Conservation (phyloP, 2,329 filamentous ascomycete species). For the Trichoderma citrinoviride region DNA sequence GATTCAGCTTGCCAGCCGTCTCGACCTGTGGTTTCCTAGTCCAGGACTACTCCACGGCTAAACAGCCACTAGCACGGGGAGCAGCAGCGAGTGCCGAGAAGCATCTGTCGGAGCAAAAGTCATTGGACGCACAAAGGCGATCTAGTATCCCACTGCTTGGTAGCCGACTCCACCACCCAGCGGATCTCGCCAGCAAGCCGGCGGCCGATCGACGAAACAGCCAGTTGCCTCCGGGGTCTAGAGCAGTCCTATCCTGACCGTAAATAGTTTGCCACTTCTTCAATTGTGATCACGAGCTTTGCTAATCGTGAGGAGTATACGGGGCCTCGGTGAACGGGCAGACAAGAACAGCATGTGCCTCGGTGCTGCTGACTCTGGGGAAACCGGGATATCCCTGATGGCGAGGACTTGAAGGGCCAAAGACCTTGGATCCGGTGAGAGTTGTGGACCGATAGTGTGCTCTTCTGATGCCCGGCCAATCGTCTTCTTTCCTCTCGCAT, state of each 20-base stretch:
- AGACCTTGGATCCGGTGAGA: neutral
- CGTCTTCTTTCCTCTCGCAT: neutral
- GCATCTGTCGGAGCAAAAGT: neutral
- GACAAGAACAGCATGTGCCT: neutral
- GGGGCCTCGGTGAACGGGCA: neutral
- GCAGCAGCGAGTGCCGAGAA: slow-evolving; percentile 7
- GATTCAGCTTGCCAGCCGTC: neutral
- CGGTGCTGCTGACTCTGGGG: neutral
- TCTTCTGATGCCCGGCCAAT: neutral
- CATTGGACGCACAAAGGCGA: slow-evolving; percentile 2
- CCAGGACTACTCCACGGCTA: slow-evolving; percentile 3
- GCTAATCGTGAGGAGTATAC: neutral
- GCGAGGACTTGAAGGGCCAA: neutral
- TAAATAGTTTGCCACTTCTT: slow-evolving; percentile 10
- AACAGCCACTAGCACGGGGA: slow-evolving; percentile 8
- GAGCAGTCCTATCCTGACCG: neutral
- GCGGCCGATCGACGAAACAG: slow-evolving; percentile 4
- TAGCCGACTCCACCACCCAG: neutral
- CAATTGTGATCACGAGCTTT: slow-evolving; percentile 3
- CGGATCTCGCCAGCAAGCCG: slow-evolving; percentile 6
- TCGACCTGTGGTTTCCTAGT: slow-evolving; percentile 3
- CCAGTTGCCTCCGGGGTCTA: slow-evolving; percentile 4
- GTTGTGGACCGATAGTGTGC: neutral
- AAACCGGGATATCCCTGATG: neutral
- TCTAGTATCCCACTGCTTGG: slow-evolving; percentile 1